Evolutionary conservation across 495 filamentous ascomycete species (phyloP).

Genomic region (Daldinia decipiens): DNA sequence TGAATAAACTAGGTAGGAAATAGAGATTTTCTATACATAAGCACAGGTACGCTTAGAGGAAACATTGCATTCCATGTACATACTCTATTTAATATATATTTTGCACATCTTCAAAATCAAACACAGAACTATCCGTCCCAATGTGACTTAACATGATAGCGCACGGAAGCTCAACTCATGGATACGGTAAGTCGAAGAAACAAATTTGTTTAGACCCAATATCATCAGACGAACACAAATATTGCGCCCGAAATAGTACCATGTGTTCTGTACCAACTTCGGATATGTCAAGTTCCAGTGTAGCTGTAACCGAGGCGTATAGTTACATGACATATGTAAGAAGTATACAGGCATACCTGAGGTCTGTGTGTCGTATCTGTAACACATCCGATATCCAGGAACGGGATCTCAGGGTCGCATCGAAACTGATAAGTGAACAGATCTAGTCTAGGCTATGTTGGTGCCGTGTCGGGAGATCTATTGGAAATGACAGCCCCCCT

Average conservation of each 20-base stretch:
- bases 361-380: conserved; percentile 42
- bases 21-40: no score
- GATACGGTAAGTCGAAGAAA: background rate
- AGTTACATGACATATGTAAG: conserved; percentile 11
- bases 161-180: background rate
- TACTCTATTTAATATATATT: no score
- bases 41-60: no score
- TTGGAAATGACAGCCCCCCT: conserved; percentile 27
- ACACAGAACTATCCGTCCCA: background rate
- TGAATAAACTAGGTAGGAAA: no score
- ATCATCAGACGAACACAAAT: conserved; percentile 31
- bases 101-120: background rate
- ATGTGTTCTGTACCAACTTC: conserved; percentile 13
- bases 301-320: conserved; percentile 12
- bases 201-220: conserved; percentile 13
- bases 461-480: conserved; percentile 30
- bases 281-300: conserved; percentile 34
- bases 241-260: conserved; percentile 1
- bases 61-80: no score
- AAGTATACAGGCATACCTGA: conserved; percentile 18
- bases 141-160: background rate
- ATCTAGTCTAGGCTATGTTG: conserved; percentile 20
- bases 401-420: conserved; percentile 32
- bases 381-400: conserved; percentile 42
- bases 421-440: conserved; percentile 13